A percentile compares a stretch with the other conserved stretches of the same genome.
Conservation (phyloP, 768 basidiomycete genomes). For the Boletus pseudopeckii region DNA sequence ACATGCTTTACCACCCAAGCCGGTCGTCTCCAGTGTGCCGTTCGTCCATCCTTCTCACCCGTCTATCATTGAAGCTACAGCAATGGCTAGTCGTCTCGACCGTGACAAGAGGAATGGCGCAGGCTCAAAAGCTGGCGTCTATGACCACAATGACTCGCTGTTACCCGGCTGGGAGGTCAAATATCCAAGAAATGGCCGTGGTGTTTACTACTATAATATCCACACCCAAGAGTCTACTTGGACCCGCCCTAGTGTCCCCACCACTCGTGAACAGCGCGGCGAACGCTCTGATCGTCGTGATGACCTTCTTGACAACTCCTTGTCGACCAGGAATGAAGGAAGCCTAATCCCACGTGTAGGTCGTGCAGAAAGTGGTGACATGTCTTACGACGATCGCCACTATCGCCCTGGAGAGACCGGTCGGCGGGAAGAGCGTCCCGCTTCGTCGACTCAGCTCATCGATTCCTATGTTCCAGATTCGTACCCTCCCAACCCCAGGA, state of each 20-base stretch:
- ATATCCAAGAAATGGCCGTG: constrained; percentile 45
- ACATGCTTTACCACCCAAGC: constrained; percentile 71
- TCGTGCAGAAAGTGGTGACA: constrained; percentile 28
- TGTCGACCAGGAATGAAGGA: constrained; percentile 24
- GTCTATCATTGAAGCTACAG: constrained; percentile 57
- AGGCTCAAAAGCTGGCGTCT: constrained; percentile 19
- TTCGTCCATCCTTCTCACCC: constrained; percentile 55
- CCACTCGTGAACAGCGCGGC: constrained; percentile 22
- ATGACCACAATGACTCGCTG: constrained; percentile 35
- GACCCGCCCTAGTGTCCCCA: constrained; percentile 44
- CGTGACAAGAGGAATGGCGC: constrained; percentile 44
- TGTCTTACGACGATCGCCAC: constrained; percentile 61
- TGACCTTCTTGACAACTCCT: constrained; percentile 25
- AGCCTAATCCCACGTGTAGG: constrained; percentile 25
- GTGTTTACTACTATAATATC: constrained; percentile 56
- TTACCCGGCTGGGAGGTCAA: constrained; percentile 63
- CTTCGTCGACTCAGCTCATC: constrained; percentile 17
- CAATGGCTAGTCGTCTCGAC: constrained; percentile 49
- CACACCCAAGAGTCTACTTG: constrained; percentile 57
- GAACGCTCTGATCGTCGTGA: constrained; percentile 27
- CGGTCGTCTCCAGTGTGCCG: constrained; percentile 47
- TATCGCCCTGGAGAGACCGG: constrained; percentile 49
- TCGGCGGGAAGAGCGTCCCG: constrained; percentile 29
- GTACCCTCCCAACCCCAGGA: constrained; percentile 24
- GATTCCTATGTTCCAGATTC: constrained; percentile 30